Percentiles rank a stretch among this genome's conserved stretches.
phyloP scores from a whole-genome alignment of 2,329 filamentous ascomycete species.

The Fusarium sp. region DNA sequence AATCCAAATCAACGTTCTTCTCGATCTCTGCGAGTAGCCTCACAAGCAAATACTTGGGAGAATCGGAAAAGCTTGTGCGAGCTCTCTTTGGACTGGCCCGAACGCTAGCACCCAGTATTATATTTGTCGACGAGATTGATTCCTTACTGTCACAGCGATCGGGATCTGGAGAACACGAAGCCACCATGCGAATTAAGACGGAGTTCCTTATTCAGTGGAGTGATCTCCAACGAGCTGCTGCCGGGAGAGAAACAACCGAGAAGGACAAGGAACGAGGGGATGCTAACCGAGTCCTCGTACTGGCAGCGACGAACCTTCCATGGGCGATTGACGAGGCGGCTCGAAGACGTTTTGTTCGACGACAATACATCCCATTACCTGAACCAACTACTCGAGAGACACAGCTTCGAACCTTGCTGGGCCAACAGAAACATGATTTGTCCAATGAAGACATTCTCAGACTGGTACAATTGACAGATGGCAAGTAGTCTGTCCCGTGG shows the following conservation, averaged over 20 bases:
- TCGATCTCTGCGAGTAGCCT: slow-evolving; percentile 95
- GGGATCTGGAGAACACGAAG: slow-evolving; percentile 89
- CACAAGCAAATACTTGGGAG: slow-evolving; percentile 95
- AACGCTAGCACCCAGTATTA: slow-evolving; percentile 90
- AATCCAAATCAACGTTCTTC: slow-evolving; percentile 95
- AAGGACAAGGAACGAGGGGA: slow-evolving; percentile 81
- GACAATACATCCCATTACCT: slow-evolving; percentile 96
- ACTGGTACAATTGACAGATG: slow-evolving; percentile 86
- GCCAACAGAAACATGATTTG: slow-evolving; percentile 88
- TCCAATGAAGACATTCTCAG: slow-evolving; percentile 77
- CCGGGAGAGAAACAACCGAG: slow-evolving; percentile 78
- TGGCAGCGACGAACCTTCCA: slow-evolving; percentile 94
- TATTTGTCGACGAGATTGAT: slow-evolving; percentile 99
- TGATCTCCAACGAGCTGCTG: slow-evolving; percentile 90
- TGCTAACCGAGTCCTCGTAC: slow-evolving; percentile 87
- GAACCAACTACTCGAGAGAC: slow-evolving; percentile 83
- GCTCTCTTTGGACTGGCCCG: slow-evolving; percentile 93
- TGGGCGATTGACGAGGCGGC: slow-evolving; percentile 99
- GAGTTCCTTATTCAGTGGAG: slow-evolving; percentile 99
- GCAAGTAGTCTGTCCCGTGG: slow-evolving; percentile 61
- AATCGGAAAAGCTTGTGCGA: slow-evolving; percentile 95
- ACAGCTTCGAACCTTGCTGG: slow-evolving; percentile 83
- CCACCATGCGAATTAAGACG: slow-evolving; percentile 93
- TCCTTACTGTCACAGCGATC: slow-evolving; percentile 88
- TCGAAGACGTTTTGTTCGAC: slow-evolving; percentile 86